phyloP scores from a whole-genome alignment of 2,329 filamentous ascomycete species.

The Botrytis squamosa region DNA sequence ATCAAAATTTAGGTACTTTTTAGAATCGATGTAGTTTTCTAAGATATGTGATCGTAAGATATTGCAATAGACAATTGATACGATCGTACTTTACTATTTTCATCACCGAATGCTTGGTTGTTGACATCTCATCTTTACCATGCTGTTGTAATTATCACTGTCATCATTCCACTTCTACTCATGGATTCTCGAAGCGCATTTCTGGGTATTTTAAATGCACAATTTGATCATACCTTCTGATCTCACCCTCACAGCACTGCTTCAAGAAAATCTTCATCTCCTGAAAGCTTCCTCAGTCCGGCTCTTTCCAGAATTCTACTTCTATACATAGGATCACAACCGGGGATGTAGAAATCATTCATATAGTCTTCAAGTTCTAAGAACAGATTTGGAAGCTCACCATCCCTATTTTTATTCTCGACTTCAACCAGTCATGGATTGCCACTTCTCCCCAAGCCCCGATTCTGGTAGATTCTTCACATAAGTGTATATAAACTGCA shows the following conservation, averaged over 20 bases:
- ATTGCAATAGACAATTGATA: not conserved
- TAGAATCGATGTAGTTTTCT: not conserved
- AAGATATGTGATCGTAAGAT: accelerated
- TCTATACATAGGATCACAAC: not conserved
- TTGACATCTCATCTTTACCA: not conserved
- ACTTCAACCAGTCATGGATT: too few relatives aligned
- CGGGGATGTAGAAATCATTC: accelerated
- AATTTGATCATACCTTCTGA: not conserved
- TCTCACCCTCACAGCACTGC: accelerated
- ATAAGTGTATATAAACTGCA: too few relatives aligned
- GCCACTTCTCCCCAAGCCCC: too few relatives aligned
- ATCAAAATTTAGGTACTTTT: not conserved
- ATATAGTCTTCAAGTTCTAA: not conserved
- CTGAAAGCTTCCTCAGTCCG: not conserved
- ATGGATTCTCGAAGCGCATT: not conserved
- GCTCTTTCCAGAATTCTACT: not conserved
- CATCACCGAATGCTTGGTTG: not conserved
- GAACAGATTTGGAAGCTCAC: accelerated
- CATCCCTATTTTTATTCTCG: too few relatives aligned
- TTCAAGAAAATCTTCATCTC: not conserved
- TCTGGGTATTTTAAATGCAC: not conserved
- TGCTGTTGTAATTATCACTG: not conserved
- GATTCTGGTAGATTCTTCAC: too few relatives aligned
- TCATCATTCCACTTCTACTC: not conserved
- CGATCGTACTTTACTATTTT: not conserved